Evolutionary conservation across 1,139 yeast species (phyloP), one percentile per base, ranked within the genome.

Genomic region (Kluyveromyces sp.): DNA sequence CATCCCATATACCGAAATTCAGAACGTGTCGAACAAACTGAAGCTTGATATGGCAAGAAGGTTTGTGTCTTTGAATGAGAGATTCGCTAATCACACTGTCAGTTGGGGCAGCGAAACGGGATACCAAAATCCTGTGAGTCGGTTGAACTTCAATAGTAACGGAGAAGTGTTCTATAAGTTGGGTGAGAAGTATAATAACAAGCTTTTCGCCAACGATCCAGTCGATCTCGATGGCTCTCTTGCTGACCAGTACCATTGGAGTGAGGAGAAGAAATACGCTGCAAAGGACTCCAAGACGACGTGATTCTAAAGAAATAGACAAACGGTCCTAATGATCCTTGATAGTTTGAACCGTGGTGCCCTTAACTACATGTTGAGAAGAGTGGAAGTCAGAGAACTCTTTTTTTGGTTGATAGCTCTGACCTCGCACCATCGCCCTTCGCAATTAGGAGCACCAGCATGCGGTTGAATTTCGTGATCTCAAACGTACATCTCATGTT

Each of bases 21-120:
- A 33, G 19, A 28, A 34, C 6, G 30, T 25, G 3, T 28, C 39
- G 38, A 36, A 25, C 18, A 19, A 26, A 18, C 12, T 37, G 33
- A 34, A 38, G 13, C 32, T 34, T 11, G 34, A 43, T 16, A 31
- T 37, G 25, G 39, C 46, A 3, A 33, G 36, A 9, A 33, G 36
- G 9, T 26, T 43, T 26, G 29, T 41, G 28, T 35, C 34, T 11
- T 26, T 43, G 16, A 39, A 46, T 35, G 37, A 29, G 20, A 31
- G 30, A 12, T 15, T 28, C 16, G 40, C 39, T 22, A 16, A 30
- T 12, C 17, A 26, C 12, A 29, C 28, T 4, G 26, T 18, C 34
- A 36, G 42, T 13, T 46, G 49, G 49, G 25, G 37, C 13, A 32
- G 19, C 8, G 42, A 38, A 13, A 43, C 45, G 3, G 49, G 46